Base-by-base conservation (phyloP, 306 rosid species). In the Lotus japonicus region DNA sequence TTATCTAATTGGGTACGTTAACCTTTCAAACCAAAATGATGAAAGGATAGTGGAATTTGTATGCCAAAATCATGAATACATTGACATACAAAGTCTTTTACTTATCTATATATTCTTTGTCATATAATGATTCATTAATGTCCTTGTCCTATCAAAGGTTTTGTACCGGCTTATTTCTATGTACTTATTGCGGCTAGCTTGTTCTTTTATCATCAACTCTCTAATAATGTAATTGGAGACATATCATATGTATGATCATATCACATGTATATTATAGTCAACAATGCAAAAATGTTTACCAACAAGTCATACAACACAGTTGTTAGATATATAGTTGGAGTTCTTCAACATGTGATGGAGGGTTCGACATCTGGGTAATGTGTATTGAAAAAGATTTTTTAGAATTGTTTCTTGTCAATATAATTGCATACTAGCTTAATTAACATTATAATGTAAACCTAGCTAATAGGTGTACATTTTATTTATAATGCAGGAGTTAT, bases 401-500 rank as follows among this genome's bases (percentile, higher is more conserved):
- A 21, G 23, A 21, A 21, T 1, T 1, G 23, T 3, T 21, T 21
- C 3, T 21, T 26, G 31, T 26, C 31, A 26, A 26, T 26, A 3
- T 26, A 3, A 26, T 26, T 26, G 31, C 31, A 26, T 26, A 26
- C 31, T 26, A n/a, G n/a, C n/a, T n/a, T n/a, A n/a, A n/a, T n/a
- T 26, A 31, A 31, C 36, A 31, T 31, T 31, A 15, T 12, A 14
- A 31, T 31, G 36, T 5, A 31, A 31, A 31, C 36, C 36, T 31
- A 31, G 7, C 7, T 31, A 31, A 6, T 6, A 31, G 14, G 19
- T 11, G 18, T 42, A 4, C n/a, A n/a, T 16, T 12, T 39, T 62
- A 1, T 9, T 3, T 72, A 16, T 9, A 6, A 53, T 73, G 62
- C 94, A 91, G 97, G 74, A 88, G 96, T 43, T 91, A 91, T 28